These are phyloP conservation scores for Tremella fuciformis DNA, from an alignment of 768 basidiomycete genomes.

Conservation along the genomic window DNA sequence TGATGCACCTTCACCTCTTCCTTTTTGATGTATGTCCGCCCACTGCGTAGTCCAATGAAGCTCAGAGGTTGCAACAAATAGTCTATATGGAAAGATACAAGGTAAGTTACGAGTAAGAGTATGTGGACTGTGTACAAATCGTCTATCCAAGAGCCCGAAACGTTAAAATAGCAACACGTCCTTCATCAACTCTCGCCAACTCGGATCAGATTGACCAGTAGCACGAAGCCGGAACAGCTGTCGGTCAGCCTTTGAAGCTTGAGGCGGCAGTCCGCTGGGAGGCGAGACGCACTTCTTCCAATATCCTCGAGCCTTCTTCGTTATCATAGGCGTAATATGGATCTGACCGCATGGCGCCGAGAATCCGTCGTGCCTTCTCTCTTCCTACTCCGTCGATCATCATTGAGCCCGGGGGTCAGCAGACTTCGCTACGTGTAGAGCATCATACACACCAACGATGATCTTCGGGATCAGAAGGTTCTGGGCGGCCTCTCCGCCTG, in stretches of 20 bases:
- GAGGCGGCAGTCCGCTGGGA: neutral
- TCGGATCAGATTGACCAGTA: slow-evolving; percentile 11
- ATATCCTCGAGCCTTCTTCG: slow-evolving; percentile 12
- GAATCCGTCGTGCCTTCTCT: slow-evolving; percentile 7
- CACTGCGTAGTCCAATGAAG: too few relatives aligned
- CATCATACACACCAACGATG: slow-evolving; percentile 10
- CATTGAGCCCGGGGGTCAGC: slow-evolving; percentile 9
- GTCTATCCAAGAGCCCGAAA: too few relatives aligned
- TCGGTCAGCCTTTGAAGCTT: neutral
- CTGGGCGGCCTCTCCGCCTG: neutral
- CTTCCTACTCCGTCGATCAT: slow-evolving; percentile 8
- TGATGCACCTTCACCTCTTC: too few relatives aligned
- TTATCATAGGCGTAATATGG: slow-evolving; percentile 14
- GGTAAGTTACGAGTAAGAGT: too few relatives aligned
- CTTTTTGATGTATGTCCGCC: too few relatives aligned
- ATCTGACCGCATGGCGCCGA: slow-evolving; percentile 7
- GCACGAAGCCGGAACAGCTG: slow-evolving; percentile 16
- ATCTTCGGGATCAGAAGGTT: slow-evolving; percentile 16
- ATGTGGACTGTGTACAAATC: too few relatives aligned
- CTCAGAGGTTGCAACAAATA: too few relatives aligned
- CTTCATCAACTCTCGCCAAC: slow-evolving; percentile 10
- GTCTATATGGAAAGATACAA: too few relatives aligned
- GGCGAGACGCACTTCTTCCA: slow-evolving; percentile 11
- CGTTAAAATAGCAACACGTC: neutral
- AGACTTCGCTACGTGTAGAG: too few relatives aligned